phyloP scores from a whole-genome alignment of 2,329 filamentous ascomycete genomes.

The Fusarium sp. region DNA sequence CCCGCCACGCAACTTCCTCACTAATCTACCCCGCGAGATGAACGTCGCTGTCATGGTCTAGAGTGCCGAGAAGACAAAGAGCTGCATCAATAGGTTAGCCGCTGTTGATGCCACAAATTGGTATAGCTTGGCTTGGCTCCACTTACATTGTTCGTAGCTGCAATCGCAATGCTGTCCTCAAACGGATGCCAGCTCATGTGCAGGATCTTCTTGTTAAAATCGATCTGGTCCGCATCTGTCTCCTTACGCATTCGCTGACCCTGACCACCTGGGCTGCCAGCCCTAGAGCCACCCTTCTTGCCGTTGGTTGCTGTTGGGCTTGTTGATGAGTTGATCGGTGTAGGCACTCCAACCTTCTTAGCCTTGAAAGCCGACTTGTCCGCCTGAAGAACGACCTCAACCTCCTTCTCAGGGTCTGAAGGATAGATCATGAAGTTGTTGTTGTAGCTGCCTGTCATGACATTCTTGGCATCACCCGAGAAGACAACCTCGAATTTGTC shows the following conservation, averaged over 20 bases:
- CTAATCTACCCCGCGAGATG: constrained; percentile 46
- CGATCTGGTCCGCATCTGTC: constrained; percentile 98
- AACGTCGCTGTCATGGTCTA: constrained; percentile 59
- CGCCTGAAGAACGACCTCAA: constrained; percentile 96
- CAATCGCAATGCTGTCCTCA: constrained; percentile 99
- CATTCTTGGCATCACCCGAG: constrained; percentile 97
- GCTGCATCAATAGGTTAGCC: constrained; percentile 61
- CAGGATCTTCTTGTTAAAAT: constrained; percentile 99
- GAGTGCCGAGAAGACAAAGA: constrained; percentile 85
- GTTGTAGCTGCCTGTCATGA: constrained; percentile 99
- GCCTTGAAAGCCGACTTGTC: constrained; percentile 99
- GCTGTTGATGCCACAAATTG: neutral
- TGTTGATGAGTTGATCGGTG: constrained; percentile 89
- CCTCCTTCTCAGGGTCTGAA: constrained; percentile 94
- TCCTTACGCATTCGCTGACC: constrained; percentile 98
- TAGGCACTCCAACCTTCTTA: constrained; percentile 98
- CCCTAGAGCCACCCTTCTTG: constrained; percentile 91
- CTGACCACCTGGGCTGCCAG: constrained; percentile 85
- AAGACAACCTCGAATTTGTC: constrained; percentile 99
- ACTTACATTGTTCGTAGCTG: constrained; percentile 98
- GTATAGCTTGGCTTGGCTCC: constrained; percentile 2
- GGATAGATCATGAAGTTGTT: constrained; percentile 99
- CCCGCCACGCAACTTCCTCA: constrained; percentile 33
- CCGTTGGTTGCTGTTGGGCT: constrained; percentile 80
- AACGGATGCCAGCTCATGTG: constrained; percentile 99